These are phyloP conservation scores for Metschnikowia noctiluminum DNA, from an alignment of 805 yeast species.

Conservation along the genomic window DNA sequence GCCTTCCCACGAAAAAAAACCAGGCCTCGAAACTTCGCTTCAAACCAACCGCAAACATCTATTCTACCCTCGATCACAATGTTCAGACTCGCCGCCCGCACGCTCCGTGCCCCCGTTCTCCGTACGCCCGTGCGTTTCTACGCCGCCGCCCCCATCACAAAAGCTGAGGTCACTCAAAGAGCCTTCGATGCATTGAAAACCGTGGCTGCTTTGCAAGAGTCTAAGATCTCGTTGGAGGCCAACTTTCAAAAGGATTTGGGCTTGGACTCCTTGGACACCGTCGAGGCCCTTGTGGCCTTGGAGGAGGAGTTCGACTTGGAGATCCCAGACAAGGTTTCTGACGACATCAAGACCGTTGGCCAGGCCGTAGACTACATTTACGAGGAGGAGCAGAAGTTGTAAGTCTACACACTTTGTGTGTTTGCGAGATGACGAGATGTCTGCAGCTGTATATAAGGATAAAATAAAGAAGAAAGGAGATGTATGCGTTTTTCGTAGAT, in stretches of 20 bases:
- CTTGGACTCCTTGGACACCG: slow-evolving; percentile 91
- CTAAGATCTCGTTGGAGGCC: slow-evolving; percentile 42
- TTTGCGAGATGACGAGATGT: neutral
- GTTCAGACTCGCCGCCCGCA: slow-evolving; percentile 57
- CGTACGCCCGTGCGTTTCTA: slow-evolving; percentile 47
- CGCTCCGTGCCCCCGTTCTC: slow-evolving; percentile 33
- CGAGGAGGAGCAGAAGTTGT: slow-evolving; percentile 52
- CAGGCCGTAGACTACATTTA: slow-evolving; percentile 88
- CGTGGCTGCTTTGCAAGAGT: slow-evolving; percentile 46
- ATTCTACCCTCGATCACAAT: slow-evolving; percentile 21
- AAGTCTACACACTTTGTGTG: slow-evolving; percentile 5
- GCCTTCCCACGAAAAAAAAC: neutral
- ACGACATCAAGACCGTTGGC: slow-evolving; percentile 87
- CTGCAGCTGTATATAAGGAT: slow-evolving; percentile 15
- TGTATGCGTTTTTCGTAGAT: too few species aligned
- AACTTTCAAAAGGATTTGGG: slow-evolving; percentile 71
- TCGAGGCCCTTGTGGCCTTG: slow-evolving; percentile 92
- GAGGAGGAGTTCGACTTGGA: slow-evolving; percentile 75
- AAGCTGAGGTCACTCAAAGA: slow-evolving; percentile 78
- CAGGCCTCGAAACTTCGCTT: neutral
- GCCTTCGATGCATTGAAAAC: slow-evolving; percentile 74
- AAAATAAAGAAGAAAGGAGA: neutral
- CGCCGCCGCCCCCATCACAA: slow-evolving; percentile 62
- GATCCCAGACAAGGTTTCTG: slow-evolving; percentile 88
- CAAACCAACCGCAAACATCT: neutral